Evolutionary conservation across 495 filamentous ascomycete genomes (phyloP), one percentile per base, ranked within the genome.

Genomic region (Chaetomium fimeti): DNA sequence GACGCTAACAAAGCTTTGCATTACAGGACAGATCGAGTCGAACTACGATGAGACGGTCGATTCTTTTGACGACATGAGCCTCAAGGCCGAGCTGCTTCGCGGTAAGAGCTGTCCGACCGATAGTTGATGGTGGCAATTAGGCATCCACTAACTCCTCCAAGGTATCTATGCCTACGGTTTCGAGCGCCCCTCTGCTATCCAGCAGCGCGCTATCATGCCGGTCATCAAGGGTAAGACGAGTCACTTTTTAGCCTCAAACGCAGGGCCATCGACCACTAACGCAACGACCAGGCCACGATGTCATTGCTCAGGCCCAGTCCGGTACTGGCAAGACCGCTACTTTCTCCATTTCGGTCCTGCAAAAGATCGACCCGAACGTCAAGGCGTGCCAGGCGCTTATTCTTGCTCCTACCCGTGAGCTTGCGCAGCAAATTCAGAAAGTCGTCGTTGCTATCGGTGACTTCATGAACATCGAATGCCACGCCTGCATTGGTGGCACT

Each of bases 11-110:
- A 25, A 13, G 5, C 16, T 57, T 47, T 29, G 16, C 53, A 49
- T 66, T 76, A 72, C 81, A 96, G 95, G 90, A 76, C 90, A 93
- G 83, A 98, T 99, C 84, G 94, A 98, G 83, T 97, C 93, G 74
- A 99, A 98, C 90, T 99, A 99, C 82, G 94, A 99, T 87, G 95
- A 99, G 86, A 91, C 93, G 72, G 94, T 93, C 78, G 94, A 99
- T 81, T 96, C 92, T 63, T 98, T 98, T 79, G 94, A 98, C 81
- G 85, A 92, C 66, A 98, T 98, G 94, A 88, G 89, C 81, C 85
- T 98, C 73, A 96, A 95, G 86, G 71, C 89, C 55, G 94, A 98
- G 86, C 88, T 98, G 74, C 89, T 98, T 73, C 93, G 94, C 83
- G 94, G 91, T 94, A 88, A 81, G 88, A 61, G 59, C 45, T 11